Evolutionary conservation across 2,329 filamentous ascomycete genomes (phyloP), one percentile per base, ranked within the genome.

Genomic region (Clonostachys chloroleuca): DNA sequence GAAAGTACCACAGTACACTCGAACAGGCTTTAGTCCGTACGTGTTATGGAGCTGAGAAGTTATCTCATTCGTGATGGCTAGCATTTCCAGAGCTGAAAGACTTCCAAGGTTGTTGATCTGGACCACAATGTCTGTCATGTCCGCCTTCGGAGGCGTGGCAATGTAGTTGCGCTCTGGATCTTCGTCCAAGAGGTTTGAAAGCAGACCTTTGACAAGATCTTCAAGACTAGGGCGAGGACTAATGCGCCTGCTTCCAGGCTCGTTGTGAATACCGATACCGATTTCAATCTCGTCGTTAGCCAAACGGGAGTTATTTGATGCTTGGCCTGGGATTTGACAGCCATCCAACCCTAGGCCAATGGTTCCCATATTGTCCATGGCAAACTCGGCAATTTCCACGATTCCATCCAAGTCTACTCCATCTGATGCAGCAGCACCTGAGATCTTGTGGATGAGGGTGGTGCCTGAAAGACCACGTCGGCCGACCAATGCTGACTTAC

Each of bases 381-480:
- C 36, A 8, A n/a, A 18, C 36, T 39, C 36, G 36, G 14, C 36
- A 39, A 39, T 18, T 39, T n/a, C 14, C 17, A 39, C 14, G 17
- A n/a, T 18, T 14, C 12, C 17, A 18, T 18, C 12, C 14, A 39
- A n/a, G 36, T n/a, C 14, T 18, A n/a, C 7, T 12, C 36, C 36
- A 39, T 39, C 36, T 39, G 55, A 30, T 13, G 83, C 83, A 51
- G 24, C 34, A 33, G 43, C 43, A 17, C 34, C 43, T 16, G 14
- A 30, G 34, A 45, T 36, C 33, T 39, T 36, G 10, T 37, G 30
- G n/a, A 36, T 20, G 12, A 45, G 30, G 9, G 24, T 35, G n/a
- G 43, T 37, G 14, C 42, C 42, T 86, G 59, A 2, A 85, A 80
- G 16, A 81, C 83, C 54, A 77, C 74, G 30, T 76, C 72, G 16